phyloP scores from a whole-genome alignment of 345 rosid genomes.

The Rubroshorea leprosula region DNA sequence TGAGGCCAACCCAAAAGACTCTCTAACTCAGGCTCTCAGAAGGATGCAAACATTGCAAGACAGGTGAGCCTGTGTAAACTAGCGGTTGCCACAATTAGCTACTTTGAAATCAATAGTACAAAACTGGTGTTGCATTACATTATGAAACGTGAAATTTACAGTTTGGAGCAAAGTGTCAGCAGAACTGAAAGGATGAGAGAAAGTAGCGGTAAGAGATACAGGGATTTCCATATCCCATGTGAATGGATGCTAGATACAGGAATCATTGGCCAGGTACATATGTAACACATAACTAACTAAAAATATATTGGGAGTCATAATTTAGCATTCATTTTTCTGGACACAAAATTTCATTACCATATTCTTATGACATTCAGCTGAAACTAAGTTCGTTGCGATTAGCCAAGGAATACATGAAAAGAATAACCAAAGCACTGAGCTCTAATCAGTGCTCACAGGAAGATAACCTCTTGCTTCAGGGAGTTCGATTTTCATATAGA shows the following conservation, averaged over 20 bases:
- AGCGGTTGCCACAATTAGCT: constrained; percentile 15
- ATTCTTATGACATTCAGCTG: no score
- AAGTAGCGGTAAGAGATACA: constrained; percentile 56
- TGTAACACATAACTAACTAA: constrained; percentile 16
- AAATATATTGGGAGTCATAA: no score
- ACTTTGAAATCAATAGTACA: constrained; percentile 1
- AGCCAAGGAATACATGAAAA: constrained; percentile 64
- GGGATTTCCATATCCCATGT: constrained; percentile 83
- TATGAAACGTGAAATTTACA: constrained; percentile 27
- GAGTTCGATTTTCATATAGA: constrained; percentile 72
- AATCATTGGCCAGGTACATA: constrained; percentile 79
- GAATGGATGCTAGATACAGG: constrained; percentile 85
- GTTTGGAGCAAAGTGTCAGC: constrained; percentile 68
- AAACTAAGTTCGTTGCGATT: constrained; percentile 62
- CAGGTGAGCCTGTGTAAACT: constrained; percentile 85
- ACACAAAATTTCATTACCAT: no score
- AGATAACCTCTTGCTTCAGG: constrained; percentile 57
- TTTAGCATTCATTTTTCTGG: no score
- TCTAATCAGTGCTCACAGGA: constrained; percentile 28
- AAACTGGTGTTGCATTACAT: constrained; percentile 20
- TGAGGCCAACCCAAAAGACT: constrained; percentile 52
- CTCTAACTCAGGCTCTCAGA: constrained; percentile 36
- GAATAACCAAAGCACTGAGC: constrained; percentile 46
- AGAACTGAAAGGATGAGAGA: constrained; percentile 60
- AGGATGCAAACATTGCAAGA: constrained; percentile 79